These are phyloP conservation scores for Elaeis oleifera DNA, from an alignment of 202 grass and related monocot species.

Conservation along the genomic window DNA sequence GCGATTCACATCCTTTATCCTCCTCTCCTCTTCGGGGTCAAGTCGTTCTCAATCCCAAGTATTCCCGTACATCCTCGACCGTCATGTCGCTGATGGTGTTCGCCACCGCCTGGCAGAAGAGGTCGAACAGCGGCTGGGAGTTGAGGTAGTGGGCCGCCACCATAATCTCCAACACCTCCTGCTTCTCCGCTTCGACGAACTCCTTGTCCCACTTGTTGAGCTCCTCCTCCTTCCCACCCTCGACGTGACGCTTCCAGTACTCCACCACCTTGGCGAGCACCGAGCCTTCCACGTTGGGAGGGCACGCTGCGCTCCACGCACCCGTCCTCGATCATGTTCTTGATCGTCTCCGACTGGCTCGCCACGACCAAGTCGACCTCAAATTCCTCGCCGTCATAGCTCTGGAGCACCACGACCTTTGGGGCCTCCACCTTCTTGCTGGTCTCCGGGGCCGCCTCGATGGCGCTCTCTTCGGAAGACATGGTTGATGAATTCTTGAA, in stretches of 20 bases:
- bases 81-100: slow-evolving; percentile 9
- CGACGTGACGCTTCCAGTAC: slow-evolving; percentile 5
- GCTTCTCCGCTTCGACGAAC: slow-evolving; percentile 2
- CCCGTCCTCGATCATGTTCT: no score
- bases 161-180: slow-evolving; percentile 2
- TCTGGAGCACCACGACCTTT: no score
- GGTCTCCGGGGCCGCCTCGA: no score
- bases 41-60: slow-evolving; percentile 1
- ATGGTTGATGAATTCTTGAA: no score
- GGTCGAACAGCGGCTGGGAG: neutral
- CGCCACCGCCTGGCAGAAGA: neutral
- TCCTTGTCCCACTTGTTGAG: slow-evolving; percentile 9
- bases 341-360: no score
- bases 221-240: slow-evolving; percentile 4
- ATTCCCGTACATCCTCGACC: slow-evolving; percentile 17
- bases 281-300: no score
- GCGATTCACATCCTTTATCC: no score
- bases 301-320: no score
- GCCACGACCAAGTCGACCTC: no score
- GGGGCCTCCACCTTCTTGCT: no score
- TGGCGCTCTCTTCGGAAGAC: no score
- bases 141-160: slow-evolving; percentile 10
- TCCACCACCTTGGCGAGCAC: neutral
- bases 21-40: neutral
- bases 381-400: no score